These are phyloP conservation scores for Ganoderma sinense DNA, from an alignment of 1,284 basidiomycete species.

Conservation along the genomic window DNA sequence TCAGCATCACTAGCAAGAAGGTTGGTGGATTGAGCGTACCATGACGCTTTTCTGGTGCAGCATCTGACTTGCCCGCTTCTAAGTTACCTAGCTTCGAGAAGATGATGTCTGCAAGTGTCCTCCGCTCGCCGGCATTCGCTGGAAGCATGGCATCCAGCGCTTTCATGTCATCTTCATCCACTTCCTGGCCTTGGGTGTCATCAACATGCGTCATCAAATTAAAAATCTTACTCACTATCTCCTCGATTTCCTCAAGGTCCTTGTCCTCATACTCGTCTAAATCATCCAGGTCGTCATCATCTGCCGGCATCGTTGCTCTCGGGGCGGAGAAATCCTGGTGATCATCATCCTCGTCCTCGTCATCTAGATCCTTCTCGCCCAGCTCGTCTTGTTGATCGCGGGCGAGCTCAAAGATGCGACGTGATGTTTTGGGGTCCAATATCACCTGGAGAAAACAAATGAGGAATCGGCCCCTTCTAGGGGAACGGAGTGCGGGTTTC, in stretches of 20 bases:
- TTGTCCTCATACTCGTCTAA: slow-evolving; percentile 60
- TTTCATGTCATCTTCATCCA: slow-evolving; percentile 88
- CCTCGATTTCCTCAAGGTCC: slow-evolving; percentile 58
- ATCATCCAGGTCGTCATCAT: slow-evolving; percentile 52
- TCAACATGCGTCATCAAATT: slow-evolving; percentile 12
- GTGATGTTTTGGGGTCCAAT: slow-evolving; percentile 87
- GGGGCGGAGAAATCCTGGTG: slow-evolving; percentile 42
- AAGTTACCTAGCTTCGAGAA: slow-evolving; percentile 87
- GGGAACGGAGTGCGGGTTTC: not conserved
- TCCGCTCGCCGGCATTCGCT: slow-evolving; percentile 73
- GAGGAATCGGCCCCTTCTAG: not conserved
- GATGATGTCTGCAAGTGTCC: slow-evolving; percentile 94
- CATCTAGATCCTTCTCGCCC: slow-evolving; percentile 57
- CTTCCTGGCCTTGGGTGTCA: slow-evolving; percentile 63
- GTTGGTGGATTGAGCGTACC: slow-evolving; percentile 43
- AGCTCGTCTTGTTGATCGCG: slow-evolving; percentile 94
- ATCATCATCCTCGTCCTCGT: slow-evolving; percentile 51
- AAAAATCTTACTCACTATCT: slow-evolving; percentile 58
- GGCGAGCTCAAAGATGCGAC: slow-evolving; percentile 92
- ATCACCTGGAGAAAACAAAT: slow-evolving; percentile 57
- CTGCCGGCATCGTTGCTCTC: slow-evolving; percentile 39
- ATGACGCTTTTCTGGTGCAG: slow-evolving; percentile 66
- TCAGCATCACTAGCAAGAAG: slow-evolving; percentile 13
- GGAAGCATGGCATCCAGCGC: slow-evolving; percentile 85
- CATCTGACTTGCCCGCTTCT: slow-evolving; percentile 56